phyloP scores from a whole-genome alignment of 2,329 filamentous ascomycete species.

The Clonostachys rhizophaga region DNA sequence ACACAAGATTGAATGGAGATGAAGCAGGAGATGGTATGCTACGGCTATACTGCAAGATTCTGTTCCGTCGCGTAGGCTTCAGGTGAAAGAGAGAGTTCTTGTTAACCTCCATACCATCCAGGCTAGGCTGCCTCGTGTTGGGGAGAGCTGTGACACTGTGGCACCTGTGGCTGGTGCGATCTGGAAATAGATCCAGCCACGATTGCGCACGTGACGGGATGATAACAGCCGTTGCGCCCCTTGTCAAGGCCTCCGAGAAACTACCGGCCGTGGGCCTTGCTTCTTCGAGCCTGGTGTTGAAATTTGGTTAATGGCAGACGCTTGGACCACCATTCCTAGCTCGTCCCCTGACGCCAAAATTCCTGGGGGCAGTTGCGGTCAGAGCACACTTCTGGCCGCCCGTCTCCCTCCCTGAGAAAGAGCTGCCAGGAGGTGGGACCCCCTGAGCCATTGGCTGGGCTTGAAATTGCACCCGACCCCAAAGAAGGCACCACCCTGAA shows the following conservation, averaged over 20 bases:
- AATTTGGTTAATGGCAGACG: not conserved
- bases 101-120: too few relatives aligned
- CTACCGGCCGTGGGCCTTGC: constrained; percentile 3
- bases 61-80: too few relatives aligned
- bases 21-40: too few relatives aligned
- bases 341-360: too few relatives aligned
- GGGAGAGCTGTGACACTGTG: too few relatives aligned
- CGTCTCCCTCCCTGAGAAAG: not conserved
- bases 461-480: constrained; percentile 19
- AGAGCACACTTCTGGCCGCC: not conserved
- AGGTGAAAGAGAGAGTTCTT: too few relatives aligned
- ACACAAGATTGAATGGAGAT: too few relatives aligned
- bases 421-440: constrained; percentile 2
- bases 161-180: too few relatives aligned
- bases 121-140: too few relatives aligned
- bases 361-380: not conserved
- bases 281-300: constrained; percentile 3
- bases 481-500: not conserved
- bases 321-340: constrained; percentile 1
- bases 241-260: constrained; percentile 1
- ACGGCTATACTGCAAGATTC: too few relatives aligned
- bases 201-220: not conserved
- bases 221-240: not conserved
- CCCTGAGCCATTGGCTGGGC: constrained; percentile 24
- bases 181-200: too few relatives aligned